Evolutionary conservation across 495 filamentous ascomycete genomes (phyloP).

Genomic region (Sordaria brevicollis): DNA sequence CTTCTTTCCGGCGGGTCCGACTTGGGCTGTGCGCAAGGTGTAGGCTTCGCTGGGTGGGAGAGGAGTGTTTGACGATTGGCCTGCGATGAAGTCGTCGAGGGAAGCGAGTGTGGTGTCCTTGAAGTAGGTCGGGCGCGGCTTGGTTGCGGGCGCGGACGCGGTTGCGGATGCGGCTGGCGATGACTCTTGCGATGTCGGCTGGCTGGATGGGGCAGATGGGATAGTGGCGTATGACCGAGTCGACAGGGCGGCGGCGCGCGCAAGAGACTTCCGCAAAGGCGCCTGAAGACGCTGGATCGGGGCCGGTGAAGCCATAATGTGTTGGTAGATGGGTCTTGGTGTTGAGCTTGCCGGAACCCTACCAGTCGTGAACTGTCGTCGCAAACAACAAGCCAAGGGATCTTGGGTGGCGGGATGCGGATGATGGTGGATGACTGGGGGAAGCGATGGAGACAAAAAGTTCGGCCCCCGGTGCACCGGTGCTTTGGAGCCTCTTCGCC

Average conservation of each 20-base stretch:
- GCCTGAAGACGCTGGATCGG: conserved; percentile 22
- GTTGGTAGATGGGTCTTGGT: background rate
- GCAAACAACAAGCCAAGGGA: background rate
- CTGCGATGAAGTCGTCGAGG: conserved; percentile 69
- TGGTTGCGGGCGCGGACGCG: conserved; percentile 7
- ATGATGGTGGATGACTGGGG: conserved; percentile 1
- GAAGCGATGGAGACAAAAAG: conserved; percentile 3
- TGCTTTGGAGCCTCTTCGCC: background rate
- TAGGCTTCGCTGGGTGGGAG: conserved; percentile 48
- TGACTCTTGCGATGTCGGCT: conserved; percentile 2
- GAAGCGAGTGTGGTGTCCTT: conserved; percentile 76
- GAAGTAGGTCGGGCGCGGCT: conserved; percentile 57
- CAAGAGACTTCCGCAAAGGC: conserved; percentile 21
- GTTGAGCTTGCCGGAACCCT: background rate
- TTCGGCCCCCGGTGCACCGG: background rate
- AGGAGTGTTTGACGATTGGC: conserved; percentile 23
- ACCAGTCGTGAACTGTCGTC: background rate
- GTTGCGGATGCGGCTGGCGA: background rate
- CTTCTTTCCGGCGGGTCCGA: conserved; percentile 70
- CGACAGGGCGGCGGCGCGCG: conserved; percentile 11
- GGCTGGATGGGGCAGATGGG: conserved; percentile 10
- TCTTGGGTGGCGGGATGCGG: background rate
- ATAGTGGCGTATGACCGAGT: conserved; percentile 22
- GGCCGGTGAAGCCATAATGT: conserved; percentile 18
- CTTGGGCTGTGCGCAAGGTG: conserved; percentile 64